phyloP scores from a whole-genome alignment of 805 yeast genomes.

The Cyberlindnera bimundalis region DNA sequence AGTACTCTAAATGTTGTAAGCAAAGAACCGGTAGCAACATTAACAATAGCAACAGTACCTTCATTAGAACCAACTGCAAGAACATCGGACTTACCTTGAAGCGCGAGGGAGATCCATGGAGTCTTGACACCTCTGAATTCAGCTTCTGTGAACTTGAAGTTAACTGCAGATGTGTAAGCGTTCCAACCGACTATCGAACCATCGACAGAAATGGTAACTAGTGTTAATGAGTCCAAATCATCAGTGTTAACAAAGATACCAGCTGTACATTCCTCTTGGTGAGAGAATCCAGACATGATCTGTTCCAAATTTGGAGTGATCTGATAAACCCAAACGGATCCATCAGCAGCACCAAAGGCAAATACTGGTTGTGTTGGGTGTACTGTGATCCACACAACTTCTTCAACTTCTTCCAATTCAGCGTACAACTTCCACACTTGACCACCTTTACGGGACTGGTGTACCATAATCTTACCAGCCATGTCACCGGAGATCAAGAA shows the following conservation, averaged over 20 bases:
- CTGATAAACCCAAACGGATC: slow-evolving; percentile 91
- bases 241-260: slow-evolving; percentile 69
- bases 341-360: slow-evolving; percentile 91
- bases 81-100: slow-evolving; percentile 45
- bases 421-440: slow-evolving; percentile 75
- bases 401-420: slow-evolving; percentile 83
- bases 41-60: slow-evolving; percentile 78
- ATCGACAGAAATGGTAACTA: slow-evolving; percentile 81
- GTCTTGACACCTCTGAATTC: slow-evolving; percentile 73
- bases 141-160: slow-evolving; percentile 60
- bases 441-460: slow-evolving; percentile 69
- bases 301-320: slow-evolving; percentile 60
- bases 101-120: slow-evolving; percentile 81
- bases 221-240: slow-evolving; percentile 54
- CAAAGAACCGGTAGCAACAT: slow-evolving; percentile 68
- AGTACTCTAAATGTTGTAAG: slow-evolving; percentile 63
- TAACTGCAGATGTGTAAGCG: slow-evolving; percentile 68
- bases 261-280: slow-evolving; percentile 73
- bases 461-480: slow-evolving; percentile 81
- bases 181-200: slow-evolving; percentile 88
- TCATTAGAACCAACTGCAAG: slow-evolving; percentile 85
- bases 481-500: slow-evolving; percentile 88
- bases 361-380: slow-evolving; percentile 80
- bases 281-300: slow-evolving; percentile 76
- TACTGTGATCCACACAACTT: slow-evolving; percentile 74